Base-by-base conservation (phyloP, 2,329 filamentous ascomycete genomes). In the Bipolaris cookei region DNA sequence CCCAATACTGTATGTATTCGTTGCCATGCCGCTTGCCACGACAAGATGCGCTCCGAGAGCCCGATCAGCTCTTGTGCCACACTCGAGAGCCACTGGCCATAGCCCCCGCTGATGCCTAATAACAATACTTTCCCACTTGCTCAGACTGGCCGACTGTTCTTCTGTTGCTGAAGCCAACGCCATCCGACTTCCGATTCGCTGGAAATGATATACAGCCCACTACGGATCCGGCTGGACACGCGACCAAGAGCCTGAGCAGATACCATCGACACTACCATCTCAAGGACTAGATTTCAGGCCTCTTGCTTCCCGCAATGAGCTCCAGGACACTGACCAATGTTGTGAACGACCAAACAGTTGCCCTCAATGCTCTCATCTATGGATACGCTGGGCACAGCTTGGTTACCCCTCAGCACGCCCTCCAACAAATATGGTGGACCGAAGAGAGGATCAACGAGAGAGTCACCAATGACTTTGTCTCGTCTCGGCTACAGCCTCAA, bases 401-500 rank as follows among this genome's bases (percentile, higher is more conserved):
- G 14, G 80, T 82, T 47, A 82, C 80, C 23, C 80, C 81, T 34
- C 80, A 82, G 60, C 71, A 75, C 35, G 77, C 78, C 10, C 74
- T 82, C 21, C 81, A 82, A 65, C 80, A 80, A 56, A 71, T 86
- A 74, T 91, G 89, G 88, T 92, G 89, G 89, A 88, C 90, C 71
- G 81, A 86, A 55, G 83, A 87, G 63, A 83, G 82, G 59, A 91
- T 92, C 70, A 84, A 90, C 68, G 80, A 83, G 52, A 89, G 87
- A 57, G 87, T 92, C 66, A 91, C 87, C 54, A 81, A 85, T 61
- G 80, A 86, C 56, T 92, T 88, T 69, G 85, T 92, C 60, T 82
- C 83, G 48, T 85, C 85, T 38, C 84, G 89, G 56, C 80, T 92
- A 39, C 80, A 84, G 45, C 83, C 85, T 38, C 82, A 86, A 59